These are phyloP conservation scores for Prunus mongolica DNA, from an alignment of 306 rosid species.

Conservation along the genomic window DNA sequence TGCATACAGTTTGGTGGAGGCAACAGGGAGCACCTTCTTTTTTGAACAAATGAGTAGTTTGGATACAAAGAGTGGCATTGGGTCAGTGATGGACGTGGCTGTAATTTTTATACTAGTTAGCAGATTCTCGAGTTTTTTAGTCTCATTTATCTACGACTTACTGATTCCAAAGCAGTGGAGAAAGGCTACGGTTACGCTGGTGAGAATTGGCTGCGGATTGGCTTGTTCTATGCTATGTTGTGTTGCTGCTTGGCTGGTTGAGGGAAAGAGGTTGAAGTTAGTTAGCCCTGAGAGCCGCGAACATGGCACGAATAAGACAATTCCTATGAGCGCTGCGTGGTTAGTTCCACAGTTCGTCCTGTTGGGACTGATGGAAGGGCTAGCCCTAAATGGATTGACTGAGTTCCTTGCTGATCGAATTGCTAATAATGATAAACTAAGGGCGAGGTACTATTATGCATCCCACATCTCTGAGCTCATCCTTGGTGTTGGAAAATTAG, in stretches of 20 bases:
- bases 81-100: no score
- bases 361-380: not conserved
- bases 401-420: not conserved
- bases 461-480: not conserved
- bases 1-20: not conserved
- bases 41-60: not conserved
- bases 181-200: not conserved
- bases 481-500: not conserved
- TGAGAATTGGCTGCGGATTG: not conserved
- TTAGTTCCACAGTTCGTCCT: not conserved
- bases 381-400: not conserved
- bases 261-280: not conserved
- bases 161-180: no score
- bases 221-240: not conserved
- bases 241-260: not conserved
- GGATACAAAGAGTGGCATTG: not conserved
- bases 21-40: not conserved
- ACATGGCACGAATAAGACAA: no score
- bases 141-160: no score
- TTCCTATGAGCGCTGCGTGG: not conserved
- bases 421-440: no score
- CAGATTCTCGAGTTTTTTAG: no score
- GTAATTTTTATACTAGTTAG: no score
- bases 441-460: not conserved
- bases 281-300: no score